Evolutionary conservation across 176 grass and related monocot genomes (phyloP), one percentile per base, ranked within the genome.

Genomic region (Triticum urartu): DNA sequence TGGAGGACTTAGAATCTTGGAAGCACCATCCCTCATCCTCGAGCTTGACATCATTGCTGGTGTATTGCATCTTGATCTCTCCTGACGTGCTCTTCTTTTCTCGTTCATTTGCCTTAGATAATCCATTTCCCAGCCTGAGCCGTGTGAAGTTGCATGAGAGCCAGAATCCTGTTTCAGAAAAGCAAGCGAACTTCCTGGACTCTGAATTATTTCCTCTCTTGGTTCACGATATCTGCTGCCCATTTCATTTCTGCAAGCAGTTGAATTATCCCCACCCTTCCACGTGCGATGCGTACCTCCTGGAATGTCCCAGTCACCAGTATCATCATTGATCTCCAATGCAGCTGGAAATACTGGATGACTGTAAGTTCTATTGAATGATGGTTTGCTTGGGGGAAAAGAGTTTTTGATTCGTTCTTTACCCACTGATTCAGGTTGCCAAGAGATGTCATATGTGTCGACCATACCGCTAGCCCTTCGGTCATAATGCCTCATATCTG

Each of bases 261-360:
- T 80, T 61, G 75, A 62, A 18, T 70, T 83, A 73, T 89, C 62
- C 66, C 54, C 60, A 70, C 75, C 83, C 34, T 77, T 42, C 70
- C 52, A 75, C 25, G 72, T 89, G 64, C 36, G 77, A 72, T 81
- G 67, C 47, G 18, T 45, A 62, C 70, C 77, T 54, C 85, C 83
- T 28, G 83, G 56, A 75, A 73, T 67, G 34, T 79, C 83, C 92
- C 87, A 84, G 35, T 89, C 83, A 85, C 79, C 86, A 50, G 34
- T 77, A 43, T 88, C 84, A 32, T 85, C 82, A 72, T 84, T 86
- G 65, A 98, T 90, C 86, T 92, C 92, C 32, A 81, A 59, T 72
- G 90, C 80, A 7, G 86, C 78, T 89, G 94, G 93, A 78, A 95
- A 98, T 50, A 72, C 81, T 79, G 36, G 85, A 88, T 89, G 80